A percentile compares a stretch with the other conserved stretches of the same genome.
phyloP scores from a whole-genome alignment of 352 stramenopile species.

The Globisporangium apiculatum region DNA sequence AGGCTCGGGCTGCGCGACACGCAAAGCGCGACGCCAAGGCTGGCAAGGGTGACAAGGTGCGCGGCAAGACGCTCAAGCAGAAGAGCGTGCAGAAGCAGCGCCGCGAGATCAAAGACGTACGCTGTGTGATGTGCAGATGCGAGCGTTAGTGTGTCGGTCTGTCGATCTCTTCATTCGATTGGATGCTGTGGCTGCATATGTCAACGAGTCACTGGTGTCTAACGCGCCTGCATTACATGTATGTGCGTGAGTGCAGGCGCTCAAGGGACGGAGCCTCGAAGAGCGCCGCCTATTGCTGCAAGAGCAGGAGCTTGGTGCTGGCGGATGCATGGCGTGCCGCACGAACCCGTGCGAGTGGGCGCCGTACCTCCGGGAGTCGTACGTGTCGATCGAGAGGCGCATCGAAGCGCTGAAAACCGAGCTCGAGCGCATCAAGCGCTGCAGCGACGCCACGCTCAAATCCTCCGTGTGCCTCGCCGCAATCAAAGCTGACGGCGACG shows the following conservation, averaged over 20 bases:
- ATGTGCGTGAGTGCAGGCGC: constrained; percentile 14
- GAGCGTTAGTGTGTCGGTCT: too few species aligned
- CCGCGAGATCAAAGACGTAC: constrained; percentile 63
- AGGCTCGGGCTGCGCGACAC: constrained; percentile 10
- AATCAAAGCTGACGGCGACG: constrained; percentile 41
- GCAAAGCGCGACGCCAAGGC: constrained; percentile 20
- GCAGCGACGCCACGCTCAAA: constrained; percentile 32
- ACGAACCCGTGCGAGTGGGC: constrained; percentile 63
- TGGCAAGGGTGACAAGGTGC: constrained; percentile 27
- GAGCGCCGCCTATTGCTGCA: constrained; percentile 53
- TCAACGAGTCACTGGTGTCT: neutral
- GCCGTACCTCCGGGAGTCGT: constrained; percentile 50
- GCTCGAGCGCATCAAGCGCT: constrained; percentile 65
- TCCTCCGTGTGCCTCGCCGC: constrained; percentile 55
- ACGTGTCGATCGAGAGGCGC: constrained; percentile 41
- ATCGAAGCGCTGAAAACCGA: constrained; percentile 59
- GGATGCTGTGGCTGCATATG: neutral
- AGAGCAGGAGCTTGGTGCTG: constrained; percentile 61
- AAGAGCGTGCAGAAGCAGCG: constrained; percentile 70
- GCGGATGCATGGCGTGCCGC: constrained; percentile 79
- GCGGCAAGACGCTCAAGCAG: constrained; percentile 41
- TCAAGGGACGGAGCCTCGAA: constrained; percentile 54
- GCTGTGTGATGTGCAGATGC: neutral
- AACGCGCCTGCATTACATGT: neutral
- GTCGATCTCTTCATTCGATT: neutral